Evolutionary conservation across 75 land plant species (phyloP), one percentile per base, ranked within the genome.

Genomic region (Chamaecyparis obtusa): DNA sequence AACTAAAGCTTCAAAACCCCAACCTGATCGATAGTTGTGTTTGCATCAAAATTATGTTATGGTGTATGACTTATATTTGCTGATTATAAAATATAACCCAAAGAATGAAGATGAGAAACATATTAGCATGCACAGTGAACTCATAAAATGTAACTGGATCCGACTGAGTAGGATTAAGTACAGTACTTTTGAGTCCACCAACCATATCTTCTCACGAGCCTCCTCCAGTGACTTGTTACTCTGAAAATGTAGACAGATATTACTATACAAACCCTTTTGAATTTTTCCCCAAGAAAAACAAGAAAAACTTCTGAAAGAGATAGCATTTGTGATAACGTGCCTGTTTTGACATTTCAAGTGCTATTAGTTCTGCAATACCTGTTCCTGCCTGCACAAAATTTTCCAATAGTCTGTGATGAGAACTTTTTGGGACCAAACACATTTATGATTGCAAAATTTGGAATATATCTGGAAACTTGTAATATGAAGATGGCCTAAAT

Each of bases 181-280:
- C 16, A 69, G 2, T 87, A 97, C 98, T 98, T 94, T 95, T 15
- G 99, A 98, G 85, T 98, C 99, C 57, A 98, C 96, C 39, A 98
- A 95, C 95, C 92, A 95, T 83, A 98, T 94, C 83, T 92, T 94
- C 84, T 93, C 93, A 82, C 98, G 91, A 74, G 91, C 85, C 88
- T 96, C 97, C 85, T 95, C 97, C 39, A 98, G 3, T 24, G 95
- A 86, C 75, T 89, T 72, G 32, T 89, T 90, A 86, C 94, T 93
- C 99, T 97, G 93, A 88, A 96, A 80, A 41, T 33, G 19, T 37
- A 9, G 80, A 27, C 24, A 87, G 83, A 83, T 80, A 86, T 86
- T 9, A 90, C 74, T 43, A 56, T 86, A 43, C 0, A 83, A 67
- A 44, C 87, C 16, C 46, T 44, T 84, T 72, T 19, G 87, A 81